Evolutionary conservation across 306 rosid species (phyloP).

Genomic region (Vachellia pachyceras): DNA sequence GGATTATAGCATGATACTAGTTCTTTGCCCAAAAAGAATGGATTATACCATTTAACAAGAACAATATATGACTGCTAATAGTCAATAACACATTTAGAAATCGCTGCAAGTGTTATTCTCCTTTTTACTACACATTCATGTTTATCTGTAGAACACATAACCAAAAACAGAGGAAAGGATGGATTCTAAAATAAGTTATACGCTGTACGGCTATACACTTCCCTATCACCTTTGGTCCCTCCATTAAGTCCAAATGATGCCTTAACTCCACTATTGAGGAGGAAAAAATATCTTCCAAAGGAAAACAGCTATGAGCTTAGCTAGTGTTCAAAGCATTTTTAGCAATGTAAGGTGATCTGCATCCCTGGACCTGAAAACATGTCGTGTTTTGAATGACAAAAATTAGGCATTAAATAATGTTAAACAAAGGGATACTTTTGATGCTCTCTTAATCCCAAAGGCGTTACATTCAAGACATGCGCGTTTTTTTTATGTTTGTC

Average conservation of each 20-base stretch:
- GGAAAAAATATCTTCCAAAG: not conserved
- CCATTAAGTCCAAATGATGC: conserved; percentile 14
- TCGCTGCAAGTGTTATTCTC: not conserved
- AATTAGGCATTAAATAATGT: not conserved
- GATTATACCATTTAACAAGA: not conserved
- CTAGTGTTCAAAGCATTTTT: conserved; percentile 51
- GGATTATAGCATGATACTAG: too few species aligned
- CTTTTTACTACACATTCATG: not conserved
- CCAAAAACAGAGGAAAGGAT: not conserved
- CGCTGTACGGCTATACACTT: not conserved
- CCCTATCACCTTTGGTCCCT: not conserved
- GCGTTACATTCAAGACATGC: not conserved
- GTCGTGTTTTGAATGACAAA: conserved; percentile 24
- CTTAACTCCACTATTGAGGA: conserved; percentile 35
- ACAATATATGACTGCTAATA: not conserved
- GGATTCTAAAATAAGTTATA: conserved; percentile 10
- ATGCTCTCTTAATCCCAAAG: not conserved
- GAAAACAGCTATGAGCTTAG: conserved; percentile 2
- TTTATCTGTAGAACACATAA: not conserved
- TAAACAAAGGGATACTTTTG: not conserved
- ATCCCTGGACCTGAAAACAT: conserved; percentile 72
- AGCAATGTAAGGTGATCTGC: conserved; percentile 76
- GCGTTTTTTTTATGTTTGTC: not conserved
- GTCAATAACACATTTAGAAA: conserved; percentile 20
- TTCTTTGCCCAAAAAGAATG: too few species aligned